phyloP scores from a whole-genome alignment of 2,329 filamentous ascomycete species.

The Botrytis tulipae region DNA sequence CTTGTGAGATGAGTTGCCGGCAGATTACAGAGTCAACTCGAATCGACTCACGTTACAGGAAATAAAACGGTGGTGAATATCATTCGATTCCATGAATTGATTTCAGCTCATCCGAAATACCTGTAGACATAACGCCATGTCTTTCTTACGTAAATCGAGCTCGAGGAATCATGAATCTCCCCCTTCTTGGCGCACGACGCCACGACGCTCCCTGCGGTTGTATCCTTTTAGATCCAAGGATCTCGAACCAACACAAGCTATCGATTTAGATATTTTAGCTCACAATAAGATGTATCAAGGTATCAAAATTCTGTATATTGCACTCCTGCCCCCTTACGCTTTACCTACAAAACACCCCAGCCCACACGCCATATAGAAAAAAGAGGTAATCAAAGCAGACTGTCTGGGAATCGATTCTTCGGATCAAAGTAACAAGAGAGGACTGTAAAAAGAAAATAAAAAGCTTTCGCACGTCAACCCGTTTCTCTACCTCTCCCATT shows the following conservation, averaged over 20 bases:
- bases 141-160: neutral
- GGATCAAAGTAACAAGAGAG: slow-evolving; percentile 15
- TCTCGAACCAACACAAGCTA: neutral
- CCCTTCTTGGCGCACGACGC: neutral
- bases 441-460: slow-evolving; percentile 13
- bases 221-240: neutral
- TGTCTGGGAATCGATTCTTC: slow-evolving; percentile 14
- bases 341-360: slow-evolving; percentile 16
- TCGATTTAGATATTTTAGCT: neutral
- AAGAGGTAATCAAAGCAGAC: slow-evolving; percentile 7
- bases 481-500: neutral
- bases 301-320: slow-evolving; percentile 7
- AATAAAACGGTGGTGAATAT: neutral
- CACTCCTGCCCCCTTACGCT: slow-evolving; percentile 4
- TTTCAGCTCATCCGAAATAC: neutral
- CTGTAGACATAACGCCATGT: neutral
- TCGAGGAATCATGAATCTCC: neutral
- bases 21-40: neutral
- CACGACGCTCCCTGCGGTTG: neutral
- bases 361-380: slow-evolving; percentile 12
- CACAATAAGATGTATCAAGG: neutral
- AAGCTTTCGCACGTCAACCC: neutral
- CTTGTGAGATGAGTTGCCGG: neutral
- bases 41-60: neutral
- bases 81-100: neutral